A percentile compares a stretch with the other conserved stretches of the same genome.
Evolutionary conservation across 495 filamentous ascomycete species (phyloP).

Genomic region (Xylaria sp.): DNA sequence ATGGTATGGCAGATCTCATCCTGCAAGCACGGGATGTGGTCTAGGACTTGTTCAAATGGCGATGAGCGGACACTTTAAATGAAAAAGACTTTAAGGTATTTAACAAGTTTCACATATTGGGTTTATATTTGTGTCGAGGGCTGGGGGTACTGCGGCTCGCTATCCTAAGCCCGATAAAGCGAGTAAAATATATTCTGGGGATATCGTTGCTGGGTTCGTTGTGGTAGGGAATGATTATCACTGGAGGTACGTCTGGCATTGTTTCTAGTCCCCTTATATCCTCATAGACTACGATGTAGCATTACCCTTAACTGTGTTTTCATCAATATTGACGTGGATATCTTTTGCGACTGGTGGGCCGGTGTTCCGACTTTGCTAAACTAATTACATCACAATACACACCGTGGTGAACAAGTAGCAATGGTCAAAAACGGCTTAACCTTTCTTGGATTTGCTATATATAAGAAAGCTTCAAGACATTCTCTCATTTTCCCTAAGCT

Average conservation of each 20-base stretch:
- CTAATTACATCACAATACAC: background rate
- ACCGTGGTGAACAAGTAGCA: background rate
- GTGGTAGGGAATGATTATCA: background rate
- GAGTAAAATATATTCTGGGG: too few relatives aligned
- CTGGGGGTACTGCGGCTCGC: too few relatives aligned
- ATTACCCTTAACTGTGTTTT: background rate
- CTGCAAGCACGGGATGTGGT: background rate
- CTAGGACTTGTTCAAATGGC: background rate
- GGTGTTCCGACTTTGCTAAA: background rate
- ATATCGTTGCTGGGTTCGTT: too few relatives aligned
- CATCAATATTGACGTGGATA: background rate
- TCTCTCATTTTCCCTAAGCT: background rate
- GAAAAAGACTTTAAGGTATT: too few relatives aligned
- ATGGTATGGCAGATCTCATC: slow-evolving; percentile 2
- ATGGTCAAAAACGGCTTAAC: background rate
- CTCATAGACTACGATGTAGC: background rate
- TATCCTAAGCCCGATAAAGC: too few relatives aligned
- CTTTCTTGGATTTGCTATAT: background rate
- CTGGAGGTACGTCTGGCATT: too few relatives aligned
- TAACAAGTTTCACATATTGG: background rate
- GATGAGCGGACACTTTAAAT: too few relatives aligned
- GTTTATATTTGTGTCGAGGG: background rate
- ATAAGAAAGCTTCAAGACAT: background rate
- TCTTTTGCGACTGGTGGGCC: background rate
- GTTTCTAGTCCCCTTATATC: too few relatives aligned